Percentiles rank a stretch among this genome's conserved stretches.
These are phyloP conservation scores for Platanthera zijinensis DNA, from an alignment of 106 monocot genomes.

Conservation along the genomic window DNA sequence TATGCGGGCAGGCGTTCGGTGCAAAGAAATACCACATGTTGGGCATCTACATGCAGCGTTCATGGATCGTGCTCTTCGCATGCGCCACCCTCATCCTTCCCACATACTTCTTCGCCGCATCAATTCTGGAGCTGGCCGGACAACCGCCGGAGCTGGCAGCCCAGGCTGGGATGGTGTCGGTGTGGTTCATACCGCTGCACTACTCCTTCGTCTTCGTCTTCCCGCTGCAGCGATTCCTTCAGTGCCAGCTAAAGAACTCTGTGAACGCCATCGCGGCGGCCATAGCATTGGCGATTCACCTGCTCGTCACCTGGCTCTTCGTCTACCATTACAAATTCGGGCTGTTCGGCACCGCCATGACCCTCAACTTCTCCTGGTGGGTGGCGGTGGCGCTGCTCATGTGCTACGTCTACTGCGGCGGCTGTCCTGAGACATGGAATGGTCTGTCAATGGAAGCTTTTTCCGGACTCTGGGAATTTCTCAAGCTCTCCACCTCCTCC, in stretches of 20 bases:
- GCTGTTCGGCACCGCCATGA: slow-evolving; percentile 26
- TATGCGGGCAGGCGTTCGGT: slow-evolving; percentile 56
- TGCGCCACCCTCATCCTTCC: slow-evolving; percentile 43
- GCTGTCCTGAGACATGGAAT: slow-evolving; percentile 39
- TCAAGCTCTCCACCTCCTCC: slow-evolving; percentile 42
- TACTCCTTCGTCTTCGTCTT: slow-evolving; percentile 53
- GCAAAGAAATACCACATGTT: slow-evolving; percentile 56
- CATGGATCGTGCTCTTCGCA: slow-evolving; percentile 41
- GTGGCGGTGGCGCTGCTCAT: slow-evolving; percentile 12
- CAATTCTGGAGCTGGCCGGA: slow-evolving; percentile 30
- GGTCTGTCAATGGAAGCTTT: slow-evolving; percentile 55
- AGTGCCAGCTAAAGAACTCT: slow-evolving; percentile 49
- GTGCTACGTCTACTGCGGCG: slow-evolving; percentile 27
- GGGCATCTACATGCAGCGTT: slow-evolving; percentile 59
- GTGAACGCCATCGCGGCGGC: slow-evolving; percentile 26
- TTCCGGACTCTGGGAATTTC: slow-evolving; percentile 42
- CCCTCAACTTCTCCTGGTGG: slow-evolving; percentile 54
- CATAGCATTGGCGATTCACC: slow-evolving; percentile 25
- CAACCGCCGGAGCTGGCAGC: slow-evolving; percentile 35
- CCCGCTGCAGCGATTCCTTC: slow-evolving; percentile 50
- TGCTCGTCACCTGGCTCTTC: slow-evolving; percentile 41
- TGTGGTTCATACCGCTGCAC: slow-evolving; percentile 55
- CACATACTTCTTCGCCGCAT: slow-evolving; percentile 31
- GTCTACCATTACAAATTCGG: slow-evolving; percentile 28
- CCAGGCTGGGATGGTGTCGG: slow-evolving; percentile 27